Percentiles rank a stretch among this genome's conserved stretches.
Conservation (phyloP, 768 basidiomycete species). For the Lactarius vividus region DNA sequence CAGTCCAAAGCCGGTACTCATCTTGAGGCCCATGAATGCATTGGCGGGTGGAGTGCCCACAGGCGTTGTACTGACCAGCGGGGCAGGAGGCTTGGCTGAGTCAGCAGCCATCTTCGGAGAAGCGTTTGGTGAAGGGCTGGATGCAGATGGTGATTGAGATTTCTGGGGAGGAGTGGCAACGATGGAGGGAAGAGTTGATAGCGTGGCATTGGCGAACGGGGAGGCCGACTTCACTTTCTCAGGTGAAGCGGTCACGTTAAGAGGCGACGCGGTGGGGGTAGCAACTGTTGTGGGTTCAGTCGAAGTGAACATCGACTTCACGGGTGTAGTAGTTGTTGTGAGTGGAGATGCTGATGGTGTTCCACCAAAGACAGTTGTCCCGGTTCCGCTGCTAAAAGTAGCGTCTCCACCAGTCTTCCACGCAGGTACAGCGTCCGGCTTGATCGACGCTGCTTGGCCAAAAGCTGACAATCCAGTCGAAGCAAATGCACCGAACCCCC, state of each 20-base stretch:
- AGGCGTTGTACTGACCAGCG: slow-evolving; percentile 29
- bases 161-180: neutral
- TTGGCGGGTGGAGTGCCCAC: slow-evolving; percentile 27
- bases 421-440: slow-evolving; percentile 12
- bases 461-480: slow-evolving; percentile 20
- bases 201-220: slow-evolving; percentile 3
- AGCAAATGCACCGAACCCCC: slow-evolving; percentile 37
- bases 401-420: slow-evolving; percentile 24
- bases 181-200: slow-evolving; percentile 4
- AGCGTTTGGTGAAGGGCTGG: neutral
- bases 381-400: slow-evolving; percentile 11
- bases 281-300: slow-evolving; percentile 2
- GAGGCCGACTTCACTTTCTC: neutral
- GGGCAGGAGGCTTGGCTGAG: neutral
- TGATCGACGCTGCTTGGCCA: slow-evolving; percentile 9
- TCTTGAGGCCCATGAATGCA: slow-evolving; percentile 26
- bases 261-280: slow-evolving; percentile 20
- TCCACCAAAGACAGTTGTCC: slow-evolving; percentile 19
- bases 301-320: slow-evolving; percentile 7
- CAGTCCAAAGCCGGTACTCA: slow-evolving; percentile 20
- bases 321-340: slow-evolving; percentile 5
- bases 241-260: neutral
- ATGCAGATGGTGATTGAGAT: slow-evolving; percentile 2
- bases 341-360: neutral
- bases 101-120: neutral